Base-by-base conservation (phyloP, 768 basidiomycete genomes). In the Suillus bovinus region DNA sequence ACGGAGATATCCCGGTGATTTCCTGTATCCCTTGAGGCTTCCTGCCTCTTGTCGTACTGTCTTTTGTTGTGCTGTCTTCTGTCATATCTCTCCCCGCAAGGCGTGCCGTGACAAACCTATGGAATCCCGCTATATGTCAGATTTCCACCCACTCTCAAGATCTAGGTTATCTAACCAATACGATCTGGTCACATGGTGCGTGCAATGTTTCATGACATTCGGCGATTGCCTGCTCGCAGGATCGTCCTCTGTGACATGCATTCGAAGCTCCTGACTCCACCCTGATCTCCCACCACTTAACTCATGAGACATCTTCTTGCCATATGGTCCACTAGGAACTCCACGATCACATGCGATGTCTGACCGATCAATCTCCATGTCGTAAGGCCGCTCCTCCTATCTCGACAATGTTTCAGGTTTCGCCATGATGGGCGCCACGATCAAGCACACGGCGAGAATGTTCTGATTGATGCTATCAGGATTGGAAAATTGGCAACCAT, bases 11-110 rank as follows among this genome's bases (percentile, higher is more conserved):
- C 27, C 55, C 60, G 63, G 63, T 29, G n/a, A 54, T 52, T 7
- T 56, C 47, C 33, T 58, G n/a, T 54, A 34, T 50, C 39, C 63
- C 63, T 62, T 55, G 61, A 62, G 54, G 60, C 62, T 62, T 63
- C 63, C 53, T 49, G 63, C 58, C 58, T 56, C 24, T 27, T 38
- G 54, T 56, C 54, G 4, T 27, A 56, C 24, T 55, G 36, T 55
- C 34, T 55, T 39, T 56, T 56, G 36, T 39, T 10, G 3, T 38
- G 24, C 17, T 56, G 36, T 39, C 36, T 56, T 56, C 54, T 55
- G 36, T 55, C 54, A 36, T 55, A 55, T 55, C 36, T 56, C 27
- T 56, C 55, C 27, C 24, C 24, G 16, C 5, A 27, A 29, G 55
- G 17, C 54, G 27, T 55, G 36, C 24, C 36, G 53, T 34, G 36